Percentiles rank a stretch among this genome's conserved stretches.
phyloP scores from a whole-genome alignment of 495 filamentous ascomycete genomes.

The Cladorrhinum samala region DNA sequence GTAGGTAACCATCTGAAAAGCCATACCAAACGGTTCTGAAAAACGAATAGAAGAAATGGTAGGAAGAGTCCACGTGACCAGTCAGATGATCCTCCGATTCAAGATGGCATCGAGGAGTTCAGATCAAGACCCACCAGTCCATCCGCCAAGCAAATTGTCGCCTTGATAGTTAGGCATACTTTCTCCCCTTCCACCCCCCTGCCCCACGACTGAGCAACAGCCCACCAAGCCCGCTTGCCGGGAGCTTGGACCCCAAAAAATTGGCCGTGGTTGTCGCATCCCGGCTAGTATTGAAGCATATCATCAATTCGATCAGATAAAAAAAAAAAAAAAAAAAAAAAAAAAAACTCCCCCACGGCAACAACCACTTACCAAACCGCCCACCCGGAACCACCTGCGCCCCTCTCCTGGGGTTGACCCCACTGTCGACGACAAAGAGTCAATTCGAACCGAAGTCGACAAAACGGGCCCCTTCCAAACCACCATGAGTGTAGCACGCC shows the following conservation, averaged over 20 bases:
- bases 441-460: too few species aligned
- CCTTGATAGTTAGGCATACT: background rate
- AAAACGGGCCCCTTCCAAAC: background rate
- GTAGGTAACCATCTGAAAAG: background rate
- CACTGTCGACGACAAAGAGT: too few species aligned
- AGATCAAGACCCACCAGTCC: background rate
- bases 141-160: background rate
- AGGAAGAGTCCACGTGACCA: slow-evolving; percentile 2
- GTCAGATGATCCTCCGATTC: background rate
- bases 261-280: slow-evolving; percentile 3
- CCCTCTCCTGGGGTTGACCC: too few species aligned
- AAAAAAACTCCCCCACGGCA: too few species aligned
- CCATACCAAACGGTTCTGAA: too few species aligned
- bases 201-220: background rate
- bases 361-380: too few species aligned
- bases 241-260: slow-evolving; percentile 20
- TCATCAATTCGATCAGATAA: too few species aligned
- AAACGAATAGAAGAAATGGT: too few species aligned
- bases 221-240: background rate
- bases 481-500: slow-evolving; percentile 31
- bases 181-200: background rate
- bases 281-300: slow-evolving; percentile 5
- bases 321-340: too few species aligned
- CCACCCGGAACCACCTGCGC: slow-evolving; percentile 1
- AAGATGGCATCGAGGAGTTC: background rate